Conservation (phyloP, 2,329 filamentous ascomycete genomes). For the Dactylonectria macrodidyma region DNA sequence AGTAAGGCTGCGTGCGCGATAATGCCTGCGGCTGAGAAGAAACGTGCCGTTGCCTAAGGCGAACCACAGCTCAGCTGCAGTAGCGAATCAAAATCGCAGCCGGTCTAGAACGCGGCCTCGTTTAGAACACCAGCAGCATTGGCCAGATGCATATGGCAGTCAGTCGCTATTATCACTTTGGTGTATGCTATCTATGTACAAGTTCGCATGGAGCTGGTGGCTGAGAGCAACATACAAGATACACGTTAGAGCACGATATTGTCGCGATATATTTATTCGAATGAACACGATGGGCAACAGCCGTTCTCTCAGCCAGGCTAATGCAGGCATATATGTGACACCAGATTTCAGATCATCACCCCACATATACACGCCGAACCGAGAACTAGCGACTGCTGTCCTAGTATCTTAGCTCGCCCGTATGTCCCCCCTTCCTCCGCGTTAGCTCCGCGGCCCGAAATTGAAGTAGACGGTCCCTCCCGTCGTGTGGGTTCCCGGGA, state of each 20-base stretch:
- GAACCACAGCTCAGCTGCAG: too few relatives aligned
- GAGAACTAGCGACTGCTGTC: background rate
- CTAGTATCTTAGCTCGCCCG: background rate
- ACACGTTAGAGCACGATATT: background rate
- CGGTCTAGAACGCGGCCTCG: background rate
- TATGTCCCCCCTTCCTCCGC: background rate
- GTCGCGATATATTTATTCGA: background rate
- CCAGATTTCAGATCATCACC: background rate
- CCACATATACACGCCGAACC: background rate
- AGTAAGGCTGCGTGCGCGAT: background rate
- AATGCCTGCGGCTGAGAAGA: background rate
- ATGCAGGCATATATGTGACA: background rate
- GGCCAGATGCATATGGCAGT: background rate
- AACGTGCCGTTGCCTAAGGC: background rate
- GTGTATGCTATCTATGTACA: background rate
- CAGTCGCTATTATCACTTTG: background rate
- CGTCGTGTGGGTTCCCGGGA: slow-evolving; percentile 13
- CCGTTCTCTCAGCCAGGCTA: background rate
- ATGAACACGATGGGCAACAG: background rate
- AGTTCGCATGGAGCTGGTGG: background rate
- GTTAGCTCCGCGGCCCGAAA: slow-evolving; percentile 14
- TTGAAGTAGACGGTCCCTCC: slow-evolving; percentile 9
- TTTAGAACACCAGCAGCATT: background rate
- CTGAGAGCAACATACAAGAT: background rate
- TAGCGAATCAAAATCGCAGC: too few relatives aligned